Conservation (phyloP, 2,329 filamentous ascomycete species). For the Penicillium corylophilum region DNA sequence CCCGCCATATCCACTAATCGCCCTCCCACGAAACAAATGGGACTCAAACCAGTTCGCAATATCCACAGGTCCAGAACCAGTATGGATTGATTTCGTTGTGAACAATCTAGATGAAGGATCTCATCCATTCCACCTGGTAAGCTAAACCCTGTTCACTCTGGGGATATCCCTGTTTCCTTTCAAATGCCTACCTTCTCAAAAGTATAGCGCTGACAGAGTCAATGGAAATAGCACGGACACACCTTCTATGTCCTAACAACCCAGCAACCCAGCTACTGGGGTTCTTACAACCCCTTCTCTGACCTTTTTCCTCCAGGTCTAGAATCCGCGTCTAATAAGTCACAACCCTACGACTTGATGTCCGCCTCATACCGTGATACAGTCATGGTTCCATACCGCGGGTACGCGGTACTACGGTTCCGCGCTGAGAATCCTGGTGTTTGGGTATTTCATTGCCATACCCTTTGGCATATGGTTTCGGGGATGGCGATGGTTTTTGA, state of each 20-base stretch:
- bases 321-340: no score
- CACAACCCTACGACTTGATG: no score
- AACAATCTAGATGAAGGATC: slow-evolving; percentile 53
- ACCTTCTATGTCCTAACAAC: slow-evolving; percentile 35
- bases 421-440: slow-evolving; percentile 54
- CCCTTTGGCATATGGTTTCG: slow-evolving; percentile 52
- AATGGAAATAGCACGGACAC: slow-evolving; percentile 32
- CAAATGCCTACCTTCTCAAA: no score
- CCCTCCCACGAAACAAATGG: slow-evolving; percentile 39
- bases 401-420: slow-evolving; percentile 58
- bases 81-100: slow-evolving; percentile 50
- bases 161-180: background rate
- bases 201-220: background rate
- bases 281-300: slow-evolving; percentile 39
- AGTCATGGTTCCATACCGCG: slow-evolving; percentile 54
- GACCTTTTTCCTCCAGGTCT: slow-evolving; percentile 22
- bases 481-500: slow-evolving; percentile 49
- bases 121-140: slow-evolving; percentile 52
- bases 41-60: slow-evolving; percentile 44
- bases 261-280: slow-evolving; percentile 30
- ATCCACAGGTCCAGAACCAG: slow-evolving; percentile 10
- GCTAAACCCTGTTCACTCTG: no score
- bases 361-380: slow-evolving; percentile 48
- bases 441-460: slow-evolving; percentile 52
- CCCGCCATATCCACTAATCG: slow-evolving; percentile 34